These are phyloP conservation scores for Oidiodendron maius DNA, from an alignment of 495 filamentous ascomycete genomes.

Conservation along the genomic window DNA sequence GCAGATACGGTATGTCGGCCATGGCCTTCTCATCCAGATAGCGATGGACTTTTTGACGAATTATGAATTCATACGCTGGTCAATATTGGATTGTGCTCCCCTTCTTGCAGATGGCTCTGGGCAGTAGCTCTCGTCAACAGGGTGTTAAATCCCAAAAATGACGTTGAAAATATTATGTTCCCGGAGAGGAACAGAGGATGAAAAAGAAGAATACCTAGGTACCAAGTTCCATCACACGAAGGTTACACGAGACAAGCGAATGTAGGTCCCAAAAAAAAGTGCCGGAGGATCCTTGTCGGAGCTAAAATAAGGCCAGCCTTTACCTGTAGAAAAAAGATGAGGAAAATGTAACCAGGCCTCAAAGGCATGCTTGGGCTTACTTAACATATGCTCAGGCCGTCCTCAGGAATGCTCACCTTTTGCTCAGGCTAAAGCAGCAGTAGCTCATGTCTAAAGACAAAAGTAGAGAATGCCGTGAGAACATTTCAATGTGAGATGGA, in stretches of 20 bases:
- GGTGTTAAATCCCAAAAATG: not conserved
- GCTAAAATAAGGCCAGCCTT: not conserved
- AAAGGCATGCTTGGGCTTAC: constrained; percentile 1
- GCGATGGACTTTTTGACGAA: not conserved
- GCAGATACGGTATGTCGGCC: not conserved
- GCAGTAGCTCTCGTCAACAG: not conserved
- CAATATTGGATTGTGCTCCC: not conserved
- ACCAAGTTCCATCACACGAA: not conserved
- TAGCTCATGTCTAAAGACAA: too few species aligned
- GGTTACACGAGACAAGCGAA: not conserved
- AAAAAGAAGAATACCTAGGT: not conserved
- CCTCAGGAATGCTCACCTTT: not conserved
- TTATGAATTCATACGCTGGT: not conserved
- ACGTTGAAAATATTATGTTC: not conserved
- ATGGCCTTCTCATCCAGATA: not conserved
- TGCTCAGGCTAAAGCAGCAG: too few species aligned
- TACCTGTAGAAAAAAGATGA: not conserved
- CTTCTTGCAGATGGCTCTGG: not conserved
- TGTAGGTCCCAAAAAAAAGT: not conserved
- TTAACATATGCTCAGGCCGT: constrained; percentile 1
- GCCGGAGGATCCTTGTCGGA: not conserved
- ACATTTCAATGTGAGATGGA: not conserved
- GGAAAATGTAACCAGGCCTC: too few species aligned
- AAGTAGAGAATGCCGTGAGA: not conserved
- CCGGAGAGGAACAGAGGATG: not conserved